Evolutionary conservation across 306 rosid genomes (phyloP), one percentile per base, ranked within the genome.

Genomic region (Rosa persica): DNA sequence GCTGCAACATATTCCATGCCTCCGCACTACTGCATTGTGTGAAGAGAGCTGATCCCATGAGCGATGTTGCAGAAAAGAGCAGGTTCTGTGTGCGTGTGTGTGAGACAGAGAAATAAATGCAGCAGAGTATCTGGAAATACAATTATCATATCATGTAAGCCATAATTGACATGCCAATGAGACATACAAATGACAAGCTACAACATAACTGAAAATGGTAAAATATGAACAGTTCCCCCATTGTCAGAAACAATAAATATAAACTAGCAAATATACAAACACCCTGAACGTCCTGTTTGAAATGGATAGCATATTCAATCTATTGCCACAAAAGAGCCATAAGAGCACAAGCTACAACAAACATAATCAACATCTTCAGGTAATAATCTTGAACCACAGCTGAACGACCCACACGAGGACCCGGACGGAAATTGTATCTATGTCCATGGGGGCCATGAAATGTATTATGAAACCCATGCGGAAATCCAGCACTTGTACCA

Each of bases 281-380:
- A 65, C 72, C 69, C 75, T 39, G 68, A 68, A 60, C 25, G 39
- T 64, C 72, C 51, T 12, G 57, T 46, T 55, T 70, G 51, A 79
- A 51, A 60, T 22, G 48, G 68, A 25, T 19, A 47, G 46, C 72
- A 27, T 17, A 80, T 34, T 70, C 62, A 64, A 78, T 39, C 86
- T 88, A 91, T 79, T 87, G 94, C 94, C 91, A 91, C 70, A 89
- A 52, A 34, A 93, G 85, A 72, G 91, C 96, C 57, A 93, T 68
- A 77, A 91, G 46, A 79, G 80, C 96, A 74, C 87, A 91, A 16
- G 91, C 48, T 34, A 67, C 79, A 42, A 93, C 75, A 52, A 91
- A n/a, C 60, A 93, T 10, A 81, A 91, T 83, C 81, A 93, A 86
- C 87, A 80, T 83, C 84, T 88, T 93, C 78, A 91, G 84, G 79